Conservation (phyloP, 2,329 filamentous ascomycete species). For the Aspergillus sp. region DNA sequence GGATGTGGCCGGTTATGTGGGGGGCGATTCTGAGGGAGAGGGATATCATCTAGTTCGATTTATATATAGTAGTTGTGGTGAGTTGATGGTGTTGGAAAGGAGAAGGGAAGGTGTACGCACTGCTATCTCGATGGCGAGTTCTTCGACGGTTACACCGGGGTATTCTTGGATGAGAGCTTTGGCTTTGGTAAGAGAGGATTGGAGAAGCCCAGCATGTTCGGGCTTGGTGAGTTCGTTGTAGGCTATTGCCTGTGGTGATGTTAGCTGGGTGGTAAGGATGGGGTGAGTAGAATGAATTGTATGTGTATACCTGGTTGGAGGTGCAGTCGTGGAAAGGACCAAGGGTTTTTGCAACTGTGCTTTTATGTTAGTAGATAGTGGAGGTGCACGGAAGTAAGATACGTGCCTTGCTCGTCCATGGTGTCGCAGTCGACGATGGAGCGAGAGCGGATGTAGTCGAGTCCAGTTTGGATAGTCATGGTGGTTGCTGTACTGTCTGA, state of each 20-base stretch:
- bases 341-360: conserved; percentile 47
- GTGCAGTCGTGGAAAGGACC: conserved; percentile 58
- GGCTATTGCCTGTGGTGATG: conserved; percentile 48
- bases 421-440: conserved; percentile 57
- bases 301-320: conserved; percentile 52
- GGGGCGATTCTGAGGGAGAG: conserved; percentile 56
- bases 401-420: conserved; percentile 50
- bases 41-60: conserved; percentile 50
- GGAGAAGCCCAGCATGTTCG: conserved; percentile 34
- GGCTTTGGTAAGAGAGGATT: conserved; percentile 25
- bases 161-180: conserved; percentile 43
- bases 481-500: conserved; percentile 16
- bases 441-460: conserved; percentile 48
- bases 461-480: conserved; percentile 23
- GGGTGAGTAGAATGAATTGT: neutral
- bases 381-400: too few relatives aligned
- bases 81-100: neutral
- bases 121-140: conserved; percentile 60
- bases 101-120: conserved; percentile 35
- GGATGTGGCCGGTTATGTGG: conserved; percentile 55
- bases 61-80: neutral
- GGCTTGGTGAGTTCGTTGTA: conserved; percentile 51
- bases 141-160: conserved; percentile 41
- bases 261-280: too few relatives aligned
- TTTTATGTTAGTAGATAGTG: neutral